Conservation (phyloP, 2,329 filamentous ascomycete species). For the Fusarium decemcellulare region DNA sequence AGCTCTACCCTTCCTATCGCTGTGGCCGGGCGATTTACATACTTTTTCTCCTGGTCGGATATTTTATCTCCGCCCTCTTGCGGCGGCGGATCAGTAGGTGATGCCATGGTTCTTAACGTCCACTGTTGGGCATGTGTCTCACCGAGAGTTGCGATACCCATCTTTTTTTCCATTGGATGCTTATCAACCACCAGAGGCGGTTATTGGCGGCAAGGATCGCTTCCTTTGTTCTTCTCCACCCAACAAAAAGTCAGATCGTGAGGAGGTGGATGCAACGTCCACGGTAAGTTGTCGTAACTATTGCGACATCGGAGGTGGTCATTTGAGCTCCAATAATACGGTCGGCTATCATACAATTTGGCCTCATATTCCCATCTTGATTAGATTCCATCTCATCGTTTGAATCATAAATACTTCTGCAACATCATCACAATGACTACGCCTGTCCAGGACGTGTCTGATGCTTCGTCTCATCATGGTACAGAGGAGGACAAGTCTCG, state of each 20-base stretch:
- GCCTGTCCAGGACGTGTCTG: slow-evolving; percentile 1
- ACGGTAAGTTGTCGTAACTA: background rate
- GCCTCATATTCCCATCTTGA: no score
- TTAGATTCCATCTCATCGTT: no score
- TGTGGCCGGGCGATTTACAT: background rate
- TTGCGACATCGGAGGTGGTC: background rate
- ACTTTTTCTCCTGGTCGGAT: slow-evolving; percentile 32
- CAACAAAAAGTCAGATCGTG: background rate
- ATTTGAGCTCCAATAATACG: no score
- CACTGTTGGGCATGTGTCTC: no score
- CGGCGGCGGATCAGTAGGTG: slow-evolving; percentile 6
- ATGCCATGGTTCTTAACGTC: no score
- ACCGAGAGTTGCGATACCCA: background rate
- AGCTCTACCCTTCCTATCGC: background rate
- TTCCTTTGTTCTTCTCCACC: background rate
- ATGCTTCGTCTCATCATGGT: slow-evolving; percentile 15
- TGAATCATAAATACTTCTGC: no score
- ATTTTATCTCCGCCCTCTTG: slow-evolving; percentile 5
- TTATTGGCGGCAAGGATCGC: background rate
- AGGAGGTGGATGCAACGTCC: background rate
- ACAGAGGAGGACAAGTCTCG: slow-evolving; percentile 22
- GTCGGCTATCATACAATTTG: background rate
- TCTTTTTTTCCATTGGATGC: slow-evolving; percentile 10
- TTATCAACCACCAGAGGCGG: background rate
- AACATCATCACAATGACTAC: background rate